Evolutionary conservation across 2,329 filamentous ascomycete species (phyloP), one percentile per base, ranked within the genome.

Genomic region (Fusarium sp.): DNA sequence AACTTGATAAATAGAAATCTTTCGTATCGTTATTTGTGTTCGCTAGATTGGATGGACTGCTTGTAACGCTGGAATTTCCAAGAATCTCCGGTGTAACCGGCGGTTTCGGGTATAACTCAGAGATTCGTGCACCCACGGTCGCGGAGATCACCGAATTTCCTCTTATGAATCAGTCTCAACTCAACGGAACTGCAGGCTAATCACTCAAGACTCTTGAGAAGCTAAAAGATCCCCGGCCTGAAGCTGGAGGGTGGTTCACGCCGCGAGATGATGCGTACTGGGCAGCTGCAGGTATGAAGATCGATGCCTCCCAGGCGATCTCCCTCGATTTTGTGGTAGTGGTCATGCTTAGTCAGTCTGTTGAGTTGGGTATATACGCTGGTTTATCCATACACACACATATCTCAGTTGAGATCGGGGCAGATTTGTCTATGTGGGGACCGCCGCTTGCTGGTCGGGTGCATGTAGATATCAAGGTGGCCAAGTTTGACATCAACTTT

Each of bases 401-500:
- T 30, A 76, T 78, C 26, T 51, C 35, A 1, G 64, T 65, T 20
- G 72, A 77, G 31, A 68, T 79, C 22, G 35, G 54, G 0, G 75
- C 73, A 1, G 54, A 38, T 1, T 50, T 78, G 4, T 20, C n/a
- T 22, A 8, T 76, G 3, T 42, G 38, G 33, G 73, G 73, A 2
- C 75, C 75, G 4, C 69, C 72, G 3, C 39, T 78, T 5, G 58
- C 35, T 24, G 67, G 70, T 1, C 24, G 35, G 2, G 75, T 78
- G 0, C 75, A 79, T 16, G 70, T 80, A 20, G 73, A 80, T 47
- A 68, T 80, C 47, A 73, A 59, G 70, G 62, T 79, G 14, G 70
- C 73, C 24, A 60, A 64, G 11, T 79, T 80, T 36, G 57, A 77
- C 39, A 75, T 80, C 50, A 61, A 73, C 41, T 75, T 78, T 61